Conservation (phyloP, 306 rosid genomes). For the Malus fusca region DNA sequence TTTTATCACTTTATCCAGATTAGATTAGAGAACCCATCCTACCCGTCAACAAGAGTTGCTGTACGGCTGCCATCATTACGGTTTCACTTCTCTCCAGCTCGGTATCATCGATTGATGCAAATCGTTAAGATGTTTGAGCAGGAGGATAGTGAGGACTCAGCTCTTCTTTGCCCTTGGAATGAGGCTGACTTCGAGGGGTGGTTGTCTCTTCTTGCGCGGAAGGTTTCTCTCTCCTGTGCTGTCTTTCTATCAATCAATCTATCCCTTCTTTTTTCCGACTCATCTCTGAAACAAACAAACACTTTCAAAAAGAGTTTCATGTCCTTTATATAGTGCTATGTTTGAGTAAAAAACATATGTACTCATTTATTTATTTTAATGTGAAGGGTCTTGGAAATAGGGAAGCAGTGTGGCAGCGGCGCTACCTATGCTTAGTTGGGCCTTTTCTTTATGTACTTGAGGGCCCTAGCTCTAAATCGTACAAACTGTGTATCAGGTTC, state of each 20-base stretch:
- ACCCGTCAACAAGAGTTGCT: conserved; percentile 79
- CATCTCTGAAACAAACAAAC: not conserved
- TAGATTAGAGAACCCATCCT: conserved; percentile 56
- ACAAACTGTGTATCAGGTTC: conserved; percentile 79
- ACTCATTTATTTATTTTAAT: conserved; percentile 7
- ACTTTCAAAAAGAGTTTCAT: not conserved
- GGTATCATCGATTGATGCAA: conserved; percentile 89
- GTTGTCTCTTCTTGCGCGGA: conserved; percentile 74
- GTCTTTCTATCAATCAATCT: not conserved
- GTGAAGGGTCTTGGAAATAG: conserved; percentile 89
- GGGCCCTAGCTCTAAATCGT: conserved; percentile 73
- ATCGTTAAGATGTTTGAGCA: conserved; percentile 66
- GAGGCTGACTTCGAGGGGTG: conserved; percentile 94
- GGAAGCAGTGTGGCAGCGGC: conserved; percentile 91
- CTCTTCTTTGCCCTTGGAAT: conserved; percentile 61
- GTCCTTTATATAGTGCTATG: not conserved
- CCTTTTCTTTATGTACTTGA: conserved; percentile 86
- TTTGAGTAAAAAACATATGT: not conserved
- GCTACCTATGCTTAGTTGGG: conserved; percentile 83
- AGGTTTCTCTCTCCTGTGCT: conserved; percentile 45
- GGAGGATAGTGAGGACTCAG: conserved; percentile 56
- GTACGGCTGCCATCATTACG: conserved; percentile 76
- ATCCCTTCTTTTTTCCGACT: not conserved
- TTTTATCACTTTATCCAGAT: conserved; percentile 41
- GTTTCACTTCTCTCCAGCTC: conserved; percentile 95